Evolutionary conservation across 805 yeast genomes (phyloP).

Genomic region (Maudiozyma serrabonitensis): DNA sequence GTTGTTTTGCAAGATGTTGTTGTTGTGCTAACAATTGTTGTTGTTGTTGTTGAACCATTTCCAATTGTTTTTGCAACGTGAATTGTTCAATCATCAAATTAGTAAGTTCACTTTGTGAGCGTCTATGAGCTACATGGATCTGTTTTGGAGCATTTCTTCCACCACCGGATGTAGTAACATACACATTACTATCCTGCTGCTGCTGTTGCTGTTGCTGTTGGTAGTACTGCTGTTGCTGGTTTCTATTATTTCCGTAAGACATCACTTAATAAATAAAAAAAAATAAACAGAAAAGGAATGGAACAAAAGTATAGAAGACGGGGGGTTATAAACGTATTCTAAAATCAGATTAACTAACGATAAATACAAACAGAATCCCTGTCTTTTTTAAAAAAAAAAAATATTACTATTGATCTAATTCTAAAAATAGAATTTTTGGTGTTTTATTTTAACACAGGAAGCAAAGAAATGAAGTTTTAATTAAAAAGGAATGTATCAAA

Average conservation of each 20-base stretch:
- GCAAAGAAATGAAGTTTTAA: background rate
- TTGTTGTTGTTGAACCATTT: conserved; percentile 83
- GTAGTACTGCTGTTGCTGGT: background rate
- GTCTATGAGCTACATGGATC: conserved; percentile 90
- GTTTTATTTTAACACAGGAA: background rate
- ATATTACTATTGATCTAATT: background rate
- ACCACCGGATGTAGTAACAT: conserved; percentile 27
- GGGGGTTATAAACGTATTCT: background rate
- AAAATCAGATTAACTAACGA: background rate
- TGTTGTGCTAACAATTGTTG: conserved; percentile 50
- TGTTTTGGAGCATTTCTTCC: conserved; percentile 41
- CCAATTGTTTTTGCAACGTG: conserved; percentile 82
- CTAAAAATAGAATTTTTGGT: background rate
- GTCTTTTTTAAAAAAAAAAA: too few relatives aligned
- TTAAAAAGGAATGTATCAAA: background rate
- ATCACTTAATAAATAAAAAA: background rate
- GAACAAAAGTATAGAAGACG: too few relatives aligned
- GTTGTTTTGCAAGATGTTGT: conserved; percentile 53
- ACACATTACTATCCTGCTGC: conserved; percentile 10
- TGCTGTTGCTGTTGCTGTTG: conserved; percentile 1
- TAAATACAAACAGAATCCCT: too few relatives aligned
- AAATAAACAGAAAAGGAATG: too few relatives aligned
- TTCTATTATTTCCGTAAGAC: background rate
- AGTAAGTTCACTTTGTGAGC: conserved; percentile 93
- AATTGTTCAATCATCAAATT: conserved; percentile 86